Base-by-base conservation (phyloP, 2,329 filamentous ascomycete species). In the Apiospora marii region DNA sequence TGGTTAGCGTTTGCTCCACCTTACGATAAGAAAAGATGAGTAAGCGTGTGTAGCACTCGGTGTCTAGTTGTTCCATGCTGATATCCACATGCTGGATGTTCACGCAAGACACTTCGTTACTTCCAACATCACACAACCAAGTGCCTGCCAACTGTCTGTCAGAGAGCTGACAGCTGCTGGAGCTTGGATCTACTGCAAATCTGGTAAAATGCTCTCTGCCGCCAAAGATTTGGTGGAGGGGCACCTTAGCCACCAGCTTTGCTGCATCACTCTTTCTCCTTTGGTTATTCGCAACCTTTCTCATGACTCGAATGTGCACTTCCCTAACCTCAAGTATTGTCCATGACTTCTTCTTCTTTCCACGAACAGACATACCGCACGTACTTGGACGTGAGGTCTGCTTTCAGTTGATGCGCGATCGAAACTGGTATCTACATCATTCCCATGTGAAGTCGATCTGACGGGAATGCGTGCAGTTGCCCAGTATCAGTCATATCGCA, bases 271-370 rank as follows among this genome's bases (percentile, higher is more conserved):
- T 41, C 22, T 41, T 64, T 14, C n/a, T 41, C n/a, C 58, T 34
- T n/a, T 13, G 19, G 41, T 41, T 41, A 64, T 41, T 64, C 8
- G 58, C 58, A 64, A 64, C 58, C 58, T 41, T 64, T 19, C 19
- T 22, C 58, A 64, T 64, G 58, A 64, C 58, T 64, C 58, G 58
- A 64, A 64, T 64, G 34, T 7, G 22, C 58, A 64, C 58, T 64
- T 41, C 19, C 14, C 19, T 64, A 34, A 64, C 34, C 58, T 64
- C 58, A 41, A 41, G 8, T 64, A 13, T 41, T 13, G 30, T 41
- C 22, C 58, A 64, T 64, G 58, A 41, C 58, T 41, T 64, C 37
- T 41, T n/a, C 19, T 41, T 13, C 16, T 13, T 37, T n/a, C 30
- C 14, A 37, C 14, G 58, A 19, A 37, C 34, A 64, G 22, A 5